phyloP scores from a whole-genome alignment of 2,329 filamentous ascomycete genomes.

The Claviceps sp. region DNA sequence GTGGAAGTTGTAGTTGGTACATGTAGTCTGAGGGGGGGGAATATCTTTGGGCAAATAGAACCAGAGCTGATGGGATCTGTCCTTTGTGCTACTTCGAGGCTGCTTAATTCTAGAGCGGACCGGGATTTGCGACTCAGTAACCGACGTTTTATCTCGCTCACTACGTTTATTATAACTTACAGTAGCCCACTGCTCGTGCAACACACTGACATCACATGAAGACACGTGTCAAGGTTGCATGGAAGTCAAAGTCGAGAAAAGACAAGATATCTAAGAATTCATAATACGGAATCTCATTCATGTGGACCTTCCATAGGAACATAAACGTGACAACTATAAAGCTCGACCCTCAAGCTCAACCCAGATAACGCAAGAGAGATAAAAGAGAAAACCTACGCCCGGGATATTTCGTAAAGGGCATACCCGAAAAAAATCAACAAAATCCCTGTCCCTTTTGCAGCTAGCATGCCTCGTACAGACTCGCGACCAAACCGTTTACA shows the following conservation, averaged over 20 bases:
- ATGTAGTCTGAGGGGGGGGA: too few relatives aligned
- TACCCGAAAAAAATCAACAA: slow-evolving; percentile 4
- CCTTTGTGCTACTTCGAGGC: too few relatives aligned
- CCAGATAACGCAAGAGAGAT: background rate
- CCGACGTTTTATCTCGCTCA: background rate
- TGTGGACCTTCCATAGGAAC: slow-evolving; percentile 9
- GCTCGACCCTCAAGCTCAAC: slow-evolving; percentile 7
- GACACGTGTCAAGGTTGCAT: too few relatives aligned
- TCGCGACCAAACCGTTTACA: slow-evolving; percentile 40
- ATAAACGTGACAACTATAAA: slow-evolving; percentile 15
- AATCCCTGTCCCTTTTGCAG: slow-evolving; percentile 8
- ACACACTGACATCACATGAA: too few relatives aligned
- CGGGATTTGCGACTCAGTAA: too few relatives aligned
- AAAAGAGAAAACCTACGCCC: slow-evolving; percentile 15
- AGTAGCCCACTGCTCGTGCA: too few relatives aligned
- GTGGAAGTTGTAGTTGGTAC: too few relatives aligned
- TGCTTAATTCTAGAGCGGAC: too few relatives aligned
- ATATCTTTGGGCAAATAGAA: too few relatives aligned
- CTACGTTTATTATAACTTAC: background rate
- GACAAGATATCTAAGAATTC: too few relatives aligned
- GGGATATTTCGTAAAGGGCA: slow-evolving; percentile 18
- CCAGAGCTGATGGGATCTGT: too few relatives aligned
- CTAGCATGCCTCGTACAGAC: slow-evolving; percentile 1
- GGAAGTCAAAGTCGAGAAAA: too few relatives aligned
- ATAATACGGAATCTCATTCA: background rate